phyloP scores from a whole-genome alignment of 768 basidiomycete genomes.

The Boletus eberwhitei region DNA sequence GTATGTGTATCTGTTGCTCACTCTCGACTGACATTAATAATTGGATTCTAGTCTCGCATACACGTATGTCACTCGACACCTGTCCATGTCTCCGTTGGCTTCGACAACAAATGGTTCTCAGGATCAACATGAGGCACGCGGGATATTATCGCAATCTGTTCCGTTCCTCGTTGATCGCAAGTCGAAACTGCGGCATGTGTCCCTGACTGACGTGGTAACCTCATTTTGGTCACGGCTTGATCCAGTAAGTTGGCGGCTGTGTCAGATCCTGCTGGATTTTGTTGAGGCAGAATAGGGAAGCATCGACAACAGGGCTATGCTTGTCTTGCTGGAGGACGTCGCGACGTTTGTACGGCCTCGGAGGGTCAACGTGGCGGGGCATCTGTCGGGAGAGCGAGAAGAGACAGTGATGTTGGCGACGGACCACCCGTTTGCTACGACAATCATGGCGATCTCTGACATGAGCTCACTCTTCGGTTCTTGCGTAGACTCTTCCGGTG shows the following conservation, averaged over 20 bases:
- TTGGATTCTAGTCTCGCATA: conserved; percentile 56
- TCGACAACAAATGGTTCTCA: conserved; percentile 36
- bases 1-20: conserved; percentile 40
- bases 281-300: conserved; percentile 28
- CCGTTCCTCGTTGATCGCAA: conserved; percentile 65
- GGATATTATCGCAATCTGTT: conserved; percentile 47
- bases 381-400: neutral
- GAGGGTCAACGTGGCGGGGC: conserved; percentile 15
- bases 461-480: conserved; percentile 19
- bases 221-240: conserved; percentile 66
- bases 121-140: conserved; percentile 46
- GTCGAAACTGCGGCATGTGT: conserved; percentile 51
- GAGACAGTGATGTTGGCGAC: neutral
- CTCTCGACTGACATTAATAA: neutral
- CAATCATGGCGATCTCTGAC: conserved; percentile 30
- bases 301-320: conserved; percentile 41
- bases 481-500: neutral
- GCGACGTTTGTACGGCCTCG: conserved; percentile 50
- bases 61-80: conserved; percentile 58
- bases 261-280: neutral
- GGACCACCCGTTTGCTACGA: conserved; percentile 13
- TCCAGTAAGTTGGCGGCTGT: conserved; percentile 22
- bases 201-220: conserved; percentile 50
- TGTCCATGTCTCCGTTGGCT: conserved; percentile 58
- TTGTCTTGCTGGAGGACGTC: conserved; percentile 56